Base-by-base conservation (phyloP, 106 monocot genomes). In the Acorus calamus region DNA sequence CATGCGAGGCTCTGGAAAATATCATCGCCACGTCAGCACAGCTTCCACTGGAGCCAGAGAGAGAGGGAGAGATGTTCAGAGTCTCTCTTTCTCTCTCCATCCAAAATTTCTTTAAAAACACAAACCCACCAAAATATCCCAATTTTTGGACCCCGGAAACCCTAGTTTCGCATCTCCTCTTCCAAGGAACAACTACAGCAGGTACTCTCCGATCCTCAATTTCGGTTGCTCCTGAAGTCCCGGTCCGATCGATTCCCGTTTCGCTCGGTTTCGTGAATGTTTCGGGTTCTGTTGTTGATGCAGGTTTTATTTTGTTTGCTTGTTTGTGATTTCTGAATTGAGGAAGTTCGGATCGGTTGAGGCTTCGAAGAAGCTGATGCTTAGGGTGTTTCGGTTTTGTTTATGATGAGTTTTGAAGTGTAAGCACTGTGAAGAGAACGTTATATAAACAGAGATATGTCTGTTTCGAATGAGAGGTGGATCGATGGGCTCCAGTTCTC, bases 401-500 rank as follows among this genome's bases (percentile, higher is more conserved):
- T 44, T 10, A 4, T n/a, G 55, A 42, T 53, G 47, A 46, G 49
- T 44, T 46, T 78, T 55, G 60, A 66, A 58, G 13, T 58, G 61
- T 44, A 43, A 49, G 61, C 7, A 47, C 42, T 11, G 53, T 50
- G 11, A 5, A 14, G 60, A 10, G 7, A 28, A 59, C 9, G 28
- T 28, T 28, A 28, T 28, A 28, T 28, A 28, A 28, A 28, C 3
- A 8, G 45, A 51, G 48, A 51, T 50, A 85, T 86, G 85, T 65
- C 86, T 55, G 56, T 66, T 53, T 78, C 83, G 8, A 67, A 65
- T 65, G 80, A 77, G 67, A 89, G 78, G 61, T 93, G 93, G 93
- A 83, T 83, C 44, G 86, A 89, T 83, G 86, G 93, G 63, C 85
- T 93, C 14, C 85, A 76, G 57, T 93, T 76, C 55, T 89, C 93